Evolutionary conservation across 2,329 filamentous ascomycete genomes (phyloP).

Genomic region (Xylaria digitata): DNA sequence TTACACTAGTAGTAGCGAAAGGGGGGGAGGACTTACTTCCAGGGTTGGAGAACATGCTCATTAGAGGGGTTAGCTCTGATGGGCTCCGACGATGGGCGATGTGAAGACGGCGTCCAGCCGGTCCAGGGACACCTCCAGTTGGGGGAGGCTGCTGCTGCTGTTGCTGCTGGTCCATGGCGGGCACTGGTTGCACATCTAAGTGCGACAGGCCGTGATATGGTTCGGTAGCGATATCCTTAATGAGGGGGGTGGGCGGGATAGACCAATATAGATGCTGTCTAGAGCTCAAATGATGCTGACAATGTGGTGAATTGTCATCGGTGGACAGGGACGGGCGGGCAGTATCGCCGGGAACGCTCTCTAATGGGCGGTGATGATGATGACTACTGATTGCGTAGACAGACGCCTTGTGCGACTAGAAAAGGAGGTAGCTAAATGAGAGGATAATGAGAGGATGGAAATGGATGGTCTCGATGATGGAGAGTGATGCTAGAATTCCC

Average conservation of each 20-base stretch:
- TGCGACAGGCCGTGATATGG: slow-evolving; percentile 55
- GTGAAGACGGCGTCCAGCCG: slow-evolving; percentile 89
- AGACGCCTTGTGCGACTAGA: slow-evolving; percentile 35
- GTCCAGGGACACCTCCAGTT: slow-evolving; percentile 73
- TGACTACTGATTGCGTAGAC: slow-evolving; percentile 34
- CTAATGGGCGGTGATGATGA: slow-evolving; percentile 28
- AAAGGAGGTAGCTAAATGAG: slow-evolving; percentile 55
- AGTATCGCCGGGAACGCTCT: slow-evolving; percentile 19
- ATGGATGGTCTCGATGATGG: slow-evolving; percentile 52
- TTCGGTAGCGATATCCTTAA: slow-evolving; percentile 34
- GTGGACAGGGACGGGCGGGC: slow-evolving; percentile 14
- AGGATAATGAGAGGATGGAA: slow-evolving; percentile 60
- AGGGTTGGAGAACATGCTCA: slow-evolving; percentile 85
- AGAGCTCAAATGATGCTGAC: slow-evolving; percentile 35
- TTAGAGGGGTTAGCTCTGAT: slow-evolving; percentile 94
- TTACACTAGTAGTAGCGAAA: slow-evolving; percentile 4
- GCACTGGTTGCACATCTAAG: slow-evolving; percentile 56
- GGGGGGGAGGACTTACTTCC: slow-evolving; percentile 65
- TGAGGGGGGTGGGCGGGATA: slow-evolving; percentile 39
- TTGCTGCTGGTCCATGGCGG: slow-evolving; percentile 72
- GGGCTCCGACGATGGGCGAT: slow-evolving; percentile 97
- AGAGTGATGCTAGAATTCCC: slow-evolving; percentile 49
- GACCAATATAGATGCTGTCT: slow-evolving; percentile 41
- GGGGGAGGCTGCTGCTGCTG: slow-evolving; percentile 61
- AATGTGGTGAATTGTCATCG: slow-evolving; percentile 28